Conservation (phyloP, 1,284 basidiomycete genomes). For the Trichosporon sp. region DNA sequence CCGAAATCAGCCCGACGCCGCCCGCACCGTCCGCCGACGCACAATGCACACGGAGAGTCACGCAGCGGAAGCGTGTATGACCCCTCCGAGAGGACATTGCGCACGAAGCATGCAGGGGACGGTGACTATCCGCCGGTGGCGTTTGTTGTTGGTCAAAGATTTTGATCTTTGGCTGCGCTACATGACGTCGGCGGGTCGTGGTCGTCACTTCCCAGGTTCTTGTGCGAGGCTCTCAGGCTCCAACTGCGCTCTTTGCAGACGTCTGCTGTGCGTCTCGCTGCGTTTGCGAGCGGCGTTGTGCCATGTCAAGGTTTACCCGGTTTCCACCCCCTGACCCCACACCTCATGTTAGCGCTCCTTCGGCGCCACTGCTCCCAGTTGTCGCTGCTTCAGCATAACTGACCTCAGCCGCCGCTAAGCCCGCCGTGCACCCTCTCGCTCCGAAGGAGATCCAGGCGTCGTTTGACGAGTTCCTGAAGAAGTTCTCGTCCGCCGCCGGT, state of each 20-base stretch:
- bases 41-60: neutral
- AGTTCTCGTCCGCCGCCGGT: conserved; percentile 28
- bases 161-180: neutral
- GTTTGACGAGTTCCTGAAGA: conserved; percentile 60
- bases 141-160: neutral
- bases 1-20: neutral
- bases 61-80: neutral
- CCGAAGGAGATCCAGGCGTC: conserved; percentile 63
- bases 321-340: neutral
- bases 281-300: too few relatives aligned
- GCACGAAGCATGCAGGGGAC: neutral
- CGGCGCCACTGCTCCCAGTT: conserved; percentile 2
- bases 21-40: neutral
- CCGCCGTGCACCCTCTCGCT: conserved; percentile 70
- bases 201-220: too few relatives aligned
- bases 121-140: neutral
- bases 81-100: neutral
- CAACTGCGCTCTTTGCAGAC: neutral
- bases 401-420: conserved; percentile 56
- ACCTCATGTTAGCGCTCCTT: neutral
- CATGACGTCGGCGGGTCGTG: neutral
- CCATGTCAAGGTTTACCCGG: neutral
- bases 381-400: neutral
- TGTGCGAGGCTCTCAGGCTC: too few relatives aligned
- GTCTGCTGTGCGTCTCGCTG: neutral